A percentile compares a stretch with the other conserved stretches of the same genome.
Conservation (phyloP, 352 stramenopile genomes). For the Pythium folliculosum region DNA sequence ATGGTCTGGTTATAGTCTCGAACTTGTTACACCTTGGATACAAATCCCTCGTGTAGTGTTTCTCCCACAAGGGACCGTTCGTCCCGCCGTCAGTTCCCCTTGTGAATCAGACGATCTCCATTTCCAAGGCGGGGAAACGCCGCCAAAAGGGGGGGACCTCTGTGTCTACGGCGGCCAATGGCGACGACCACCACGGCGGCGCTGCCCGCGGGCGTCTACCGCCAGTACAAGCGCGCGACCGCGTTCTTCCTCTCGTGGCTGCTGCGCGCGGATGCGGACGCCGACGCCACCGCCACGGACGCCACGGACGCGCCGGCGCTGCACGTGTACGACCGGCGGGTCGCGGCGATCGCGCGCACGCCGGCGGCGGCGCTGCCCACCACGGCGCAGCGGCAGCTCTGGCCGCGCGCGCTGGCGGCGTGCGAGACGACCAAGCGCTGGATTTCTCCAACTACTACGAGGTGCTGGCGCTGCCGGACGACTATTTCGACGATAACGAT, state of each 20-base stretch:
- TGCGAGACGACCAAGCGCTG: conserved; percentile 3
- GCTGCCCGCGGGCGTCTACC: not conserved
- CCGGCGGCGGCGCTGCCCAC: not conserved
- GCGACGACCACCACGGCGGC: too few relatives aligned
- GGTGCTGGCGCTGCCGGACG: conserved; percentile 14
- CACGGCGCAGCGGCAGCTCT: too few relatives aligned
- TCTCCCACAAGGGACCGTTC: too few relatives aligned
- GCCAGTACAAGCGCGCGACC: conserved; percentile 11
- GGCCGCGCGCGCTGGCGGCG: conserved; percentile 11
- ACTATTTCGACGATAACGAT: conserved; percentile 14
- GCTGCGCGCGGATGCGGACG: not conserved
- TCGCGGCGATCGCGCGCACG: conserved; percentile 4
- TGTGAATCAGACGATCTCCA: too few relatives aligned
- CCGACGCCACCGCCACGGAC: not conserved
- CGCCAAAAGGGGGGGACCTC: too few relatives aligned
- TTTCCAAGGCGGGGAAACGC: too few relatives aligned
- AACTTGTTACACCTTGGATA: too few relatives aligned
- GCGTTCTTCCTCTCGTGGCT: conserved; percentile 5
- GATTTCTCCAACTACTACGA: conserved; percentile 25
- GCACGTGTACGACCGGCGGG: conserved; percentile 1
- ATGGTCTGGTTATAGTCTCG: too few relatives aligned
- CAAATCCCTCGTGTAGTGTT: too few relatives aligned
- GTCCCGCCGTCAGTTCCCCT: too few relatives aligned
- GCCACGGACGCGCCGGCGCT: conserved; percentile 2
- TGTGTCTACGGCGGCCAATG: too few relatives aligned